phyloP scores from a whole-genome alignment of 257 asterid species.

The Jacaranda mimosifolia region DNA sequence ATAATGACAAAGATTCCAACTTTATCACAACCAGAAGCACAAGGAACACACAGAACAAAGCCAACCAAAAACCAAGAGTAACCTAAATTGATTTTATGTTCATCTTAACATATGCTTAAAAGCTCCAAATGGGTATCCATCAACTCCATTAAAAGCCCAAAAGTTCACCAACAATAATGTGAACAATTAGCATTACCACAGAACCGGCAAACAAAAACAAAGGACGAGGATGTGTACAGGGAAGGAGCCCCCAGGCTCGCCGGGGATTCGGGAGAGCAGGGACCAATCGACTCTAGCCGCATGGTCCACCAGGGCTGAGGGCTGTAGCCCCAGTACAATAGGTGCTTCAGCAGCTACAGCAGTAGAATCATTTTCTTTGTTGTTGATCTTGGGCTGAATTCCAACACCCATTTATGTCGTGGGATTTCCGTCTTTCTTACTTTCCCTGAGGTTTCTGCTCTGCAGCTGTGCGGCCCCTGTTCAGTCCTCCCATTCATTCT shows the following conservation, averaged over 20 bases:
- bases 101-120: neutral
- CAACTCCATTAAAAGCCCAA: conserved; percentile 19
- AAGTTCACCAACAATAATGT: conserved; percentile 3
- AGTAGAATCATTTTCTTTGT: conserved; percentile 11
- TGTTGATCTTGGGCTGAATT: conserved; percentile 39
- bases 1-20: conserved; percentile 4
- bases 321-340: conserved; percentile 61
- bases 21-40: conserved; percentile 2
- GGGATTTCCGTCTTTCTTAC: neutral
- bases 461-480: neutral
- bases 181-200: neutral
- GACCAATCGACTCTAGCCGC: conserved; percentile 68
- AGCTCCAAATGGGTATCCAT: conserved; percentile 6
- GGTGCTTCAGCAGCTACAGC: conserved; percentile 42
- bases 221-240: conserved; percentile 61
- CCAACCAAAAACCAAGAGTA: neutral
- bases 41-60: neutral
- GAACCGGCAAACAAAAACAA: conserved; percentile 18
- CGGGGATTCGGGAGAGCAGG: conserved; percentile 67
- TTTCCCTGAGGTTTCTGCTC: neutral
- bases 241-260: conserved; percentile 81
- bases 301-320: conserved; percentile 74
- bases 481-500: neutral
- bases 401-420: conserved; percentile 53
- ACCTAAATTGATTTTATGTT: neutral